A percentile compares a stretch with the other conserved stretches of the same genome.
These are phyloP conservation scores for Phytophthora cryptogea DNA, from an alignment of 352 stramenopile genomes.

Conservation along the genomic window DNA sequence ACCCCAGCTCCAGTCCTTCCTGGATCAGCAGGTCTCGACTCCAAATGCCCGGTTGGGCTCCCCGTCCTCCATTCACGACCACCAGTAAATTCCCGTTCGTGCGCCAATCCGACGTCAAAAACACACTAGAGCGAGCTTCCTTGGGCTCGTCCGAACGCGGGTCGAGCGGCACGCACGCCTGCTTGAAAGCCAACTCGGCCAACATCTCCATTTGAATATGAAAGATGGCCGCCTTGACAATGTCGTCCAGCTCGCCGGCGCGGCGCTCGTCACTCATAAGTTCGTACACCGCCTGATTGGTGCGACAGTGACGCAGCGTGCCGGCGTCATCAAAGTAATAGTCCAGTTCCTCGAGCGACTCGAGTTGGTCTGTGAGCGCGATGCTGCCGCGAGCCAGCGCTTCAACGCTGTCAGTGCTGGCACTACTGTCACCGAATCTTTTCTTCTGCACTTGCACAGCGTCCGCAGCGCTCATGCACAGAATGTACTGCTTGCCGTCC, in stretches of 20 bases:
- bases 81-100: constrained; percentile 63
- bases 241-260: constrained; percentile 72
- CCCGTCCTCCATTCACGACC: constrained; percentile 71
- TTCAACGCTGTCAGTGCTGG: constrained; percentile 25
- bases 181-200: constrained; percentile 74
- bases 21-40: constrained; percentile 77
- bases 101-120: constrained; percentile 73
- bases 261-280: constrained; percentile 78
- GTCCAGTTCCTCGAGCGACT: constrained; percentile 76
- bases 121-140: constrained; percentile 69
- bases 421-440: constrained; percentile 37
- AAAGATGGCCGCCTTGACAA: constrained; percentile 84
- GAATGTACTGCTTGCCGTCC: constrained; percentile 78
- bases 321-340: constrained; percentile 80
- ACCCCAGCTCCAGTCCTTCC: constrained; percentile 74
- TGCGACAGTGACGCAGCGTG: constrained; percentile 70
- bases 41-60: constrained; percentile 78
- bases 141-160: constrained; percentile 61
- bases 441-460: constrained; percentile 55
- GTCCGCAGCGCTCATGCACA: constrained; percentile 50
- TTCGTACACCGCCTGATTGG: constrained; percentile 74
- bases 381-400: constrained; percentile 40
- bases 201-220: constrained; percentile 88
- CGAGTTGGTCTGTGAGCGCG: constrained; percentile 62
- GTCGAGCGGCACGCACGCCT: constrained; percentile 70